Base-by-base conservation (phyloP, 2,329 filamentous ascomycete genomes). In the Epichloe gansuensis region DNA sequence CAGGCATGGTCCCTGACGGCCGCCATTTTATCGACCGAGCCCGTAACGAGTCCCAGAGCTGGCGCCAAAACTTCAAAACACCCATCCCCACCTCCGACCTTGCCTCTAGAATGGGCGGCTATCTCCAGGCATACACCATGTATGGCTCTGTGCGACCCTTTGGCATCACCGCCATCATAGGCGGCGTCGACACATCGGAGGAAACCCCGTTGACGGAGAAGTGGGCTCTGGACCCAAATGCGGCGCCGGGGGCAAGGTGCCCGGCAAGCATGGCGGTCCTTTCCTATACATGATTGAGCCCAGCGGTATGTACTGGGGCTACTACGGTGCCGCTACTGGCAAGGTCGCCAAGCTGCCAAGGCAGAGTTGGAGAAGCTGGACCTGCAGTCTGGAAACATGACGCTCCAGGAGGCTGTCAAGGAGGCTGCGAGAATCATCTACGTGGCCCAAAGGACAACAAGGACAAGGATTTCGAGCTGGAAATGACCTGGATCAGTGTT, bases 241-340 rank as follows among this genome's bases (percentile, higher is more conserved):
- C 54, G 91, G 91, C 54, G 82, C 88, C 25, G 91, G 91, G 58
- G 91, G 91, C 65, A 95, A 93, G 74, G 78, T 83, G 44, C 72
- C 68, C 31, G 81, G 82, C 63, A 83, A 82, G 64, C 83, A 90
- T 67, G 93, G 93, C 61, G 93, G 91, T 1, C 93, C 93, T 23
- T 91, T 84, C 57, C 81, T 98, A 56, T 98, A 96, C 79, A 98
- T 98, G 93, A 91, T 98, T 62, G 93, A 98, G 76, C 93, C 93
- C 43, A 95, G 90, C 65, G 93, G 93, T 52, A 74, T 91, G 60
- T 97, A 95, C 77, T 98, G 93, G 93, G 93, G 93, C 55, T 98
- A 98, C 78, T 96, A 96, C 70, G 93, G 93, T 62, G 93, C 93
- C 41, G 93, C 93, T 48, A 96, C 93, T 13, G 93, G 93, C 65